phyloP scores from a whole-genome alignment of 2,329 filamentous ascomycete species.

The Epicoccum sorghinum region DNA sequence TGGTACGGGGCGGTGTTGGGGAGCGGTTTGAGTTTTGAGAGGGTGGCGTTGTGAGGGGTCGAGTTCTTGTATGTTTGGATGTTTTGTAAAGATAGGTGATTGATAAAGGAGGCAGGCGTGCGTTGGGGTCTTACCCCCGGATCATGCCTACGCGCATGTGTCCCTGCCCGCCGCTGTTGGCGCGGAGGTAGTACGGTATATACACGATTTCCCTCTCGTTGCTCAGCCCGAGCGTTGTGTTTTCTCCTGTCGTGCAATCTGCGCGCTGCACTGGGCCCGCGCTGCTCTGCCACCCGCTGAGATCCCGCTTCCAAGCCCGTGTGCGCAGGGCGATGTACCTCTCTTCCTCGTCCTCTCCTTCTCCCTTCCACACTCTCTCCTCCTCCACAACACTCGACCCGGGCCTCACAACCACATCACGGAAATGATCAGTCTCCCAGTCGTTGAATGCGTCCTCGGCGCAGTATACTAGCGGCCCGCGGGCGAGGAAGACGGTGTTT shows the following conservation, averaged over 20 bases:
- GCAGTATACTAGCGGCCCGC: conserved; percentile 18
- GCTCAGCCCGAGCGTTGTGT: not conserved
- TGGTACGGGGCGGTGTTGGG: conserved; percentile 80
- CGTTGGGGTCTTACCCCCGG: not conserved
- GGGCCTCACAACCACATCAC: conserved; percentile 8
- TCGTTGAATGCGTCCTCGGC: conserved; percentile 14
- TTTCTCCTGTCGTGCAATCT: too few relatives aligned
- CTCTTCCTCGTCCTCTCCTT: conserved; percentile 12
- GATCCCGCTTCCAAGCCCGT: not conserved
- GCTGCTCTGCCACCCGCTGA: not conserved
- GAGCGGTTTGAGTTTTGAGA: conserved; percentile 7
- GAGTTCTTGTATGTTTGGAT: not conserved
- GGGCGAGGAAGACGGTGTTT: conserved; percentile 52
- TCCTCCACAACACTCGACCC: conserved; percentile 4
- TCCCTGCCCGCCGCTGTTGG: conserved; percentile 16
- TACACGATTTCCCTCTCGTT: conserved; percentile 11
- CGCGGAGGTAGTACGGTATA: conserved; percentile 17
- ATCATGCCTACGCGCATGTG: conserved; percentile 16
- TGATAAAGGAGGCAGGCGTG: too few relatives aligned
- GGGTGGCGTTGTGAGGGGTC: conserved; percentile 1
- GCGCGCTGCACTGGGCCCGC: too few relatives aligned
- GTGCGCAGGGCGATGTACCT: not conserved
- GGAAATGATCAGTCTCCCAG: conserved; percentile 19
- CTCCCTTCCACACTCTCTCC: not conserved
- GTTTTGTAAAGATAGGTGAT: too few relatives aligned